Base-by-base conservation (phyloP, 257 asterid species). In the Lavandula angustifolia region DNA sequence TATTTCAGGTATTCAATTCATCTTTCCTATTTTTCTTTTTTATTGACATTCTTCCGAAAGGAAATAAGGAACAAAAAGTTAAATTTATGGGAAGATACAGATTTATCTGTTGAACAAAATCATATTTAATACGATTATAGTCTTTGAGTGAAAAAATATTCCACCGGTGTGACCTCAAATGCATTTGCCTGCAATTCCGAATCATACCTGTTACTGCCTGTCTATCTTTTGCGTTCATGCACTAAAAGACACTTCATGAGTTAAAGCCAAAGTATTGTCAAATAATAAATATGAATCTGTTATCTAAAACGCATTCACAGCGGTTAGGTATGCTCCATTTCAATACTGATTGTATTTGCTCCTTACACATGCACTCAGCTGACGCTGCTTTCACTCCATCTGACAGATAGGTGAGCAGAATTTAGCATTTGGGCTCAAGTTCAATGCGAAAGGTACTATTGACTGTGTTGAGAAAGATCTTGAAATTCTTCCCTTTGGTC, bases 391-490 rank as follows among this genome's bases (percentile, higher is more conserved):
- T 40, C 4, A 40, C 69, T 72, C 44, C 62, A 49, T 64, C 56
- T n/a, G 60, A 83, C 81, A 89, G 96, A 75, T 86, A 67, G 96
- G 96, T 46, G 75, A 84, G 76, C 94, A 89, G 79, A 68, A 77
- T 71, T 63, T 90, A 65, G 89, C 90, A 44, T 85, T 90, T 59
- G 95, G 97, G 50, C 80, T 87, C 51, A 90, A 85, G 68, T 87
- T 90, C 69, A 85, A 87, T 53, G 97, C 95, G 32, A 82, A 87
- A 73, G 95, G 94, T 27, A 74, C 85, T 29, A 70, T 90, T 60
- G 97, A 87, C 62, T 90, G 97, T 76, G 82, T 77, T 35, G 97
- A 90, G 82, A 82, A 78, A 73, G 97, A 85, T 40, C 82, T 83
- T 40, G 76, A 87, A 79, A 72, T 56, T 56, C 75, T 80, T 46